These are phyloP conservation scores for Salix exigua DNA, from an alignment of 345 rosid species.

Conservation along the genomic window DNA sequence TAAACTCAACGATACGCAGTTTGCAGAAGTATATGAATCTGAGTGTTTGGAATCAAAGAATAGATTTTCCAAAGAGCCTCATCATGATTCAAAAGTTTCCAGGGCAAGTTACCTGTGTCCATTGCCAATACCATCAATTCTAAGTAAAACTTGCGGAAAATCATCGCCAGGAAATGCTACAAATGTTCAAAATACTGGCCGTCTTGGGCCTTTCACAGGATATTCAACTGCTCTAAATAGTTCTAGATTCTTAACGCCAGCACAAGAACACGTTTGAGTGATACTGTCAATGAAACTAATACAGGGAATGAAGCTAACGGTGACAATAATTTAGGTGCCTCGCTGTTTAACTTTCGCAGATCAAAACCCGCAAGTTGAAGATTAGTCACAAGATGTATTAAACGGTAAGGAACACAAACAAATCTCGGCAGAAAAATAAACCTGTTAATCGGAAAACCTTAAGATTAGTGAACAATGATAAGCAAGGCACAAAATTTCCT, in stretches of 20 bases:
- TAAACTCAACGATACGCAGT: slow-evolving; percentile 7
- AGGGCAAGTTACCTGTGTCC: slow-evolving; percentile 9
- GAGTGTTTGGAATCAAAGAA: slow-evolving; percentile 9
- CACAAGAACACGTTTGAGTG: slow-evolving; percentile 22
- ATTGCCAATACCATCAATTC: slow-evolving; percentile 24
- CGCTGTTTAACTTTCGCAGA: slow-evolving; percentile 22
- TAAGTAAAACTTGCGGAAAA: slow-evolving; percentile 29
- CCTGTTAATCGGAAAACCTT: not conserved
- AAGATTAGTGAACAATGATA: not conserved
- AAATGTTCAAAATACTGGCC: slow-evolving; percentile 31
- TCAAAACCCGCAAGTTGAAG: not conserved
- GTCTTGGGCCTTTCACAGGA: slow-evolving; percentile 74
- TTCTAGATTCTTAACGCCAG: slow-evolving; percentile 54
- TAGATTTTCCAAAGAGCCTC: slow-evolving; percentile 8
- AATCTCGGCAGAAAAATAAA: not conserved
- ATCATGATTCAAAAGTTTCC: slow-evolving; percentile 14
- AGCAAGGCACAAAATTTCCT: not conserved
- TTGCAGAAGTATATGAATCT: slow-evolving; percentile 23
- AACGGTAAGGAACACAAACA: not conserved
- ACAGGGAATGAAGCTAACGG: slow-evolving; percentile 12
- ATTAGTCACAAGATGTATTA: not conserved
- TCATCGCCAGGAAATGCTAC: slow-evolving; percentile 25
- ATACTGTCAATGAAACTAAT: slow-evolving; percentile 14
- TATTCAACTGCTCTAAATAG: slow-evolving; percentile 57
- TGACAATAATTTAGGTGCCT: slow-evolving; percentile 12